Conservation (phyloP, 2,329 filamentous ascomycete species). For the Aureobasidium lini region DNA sequence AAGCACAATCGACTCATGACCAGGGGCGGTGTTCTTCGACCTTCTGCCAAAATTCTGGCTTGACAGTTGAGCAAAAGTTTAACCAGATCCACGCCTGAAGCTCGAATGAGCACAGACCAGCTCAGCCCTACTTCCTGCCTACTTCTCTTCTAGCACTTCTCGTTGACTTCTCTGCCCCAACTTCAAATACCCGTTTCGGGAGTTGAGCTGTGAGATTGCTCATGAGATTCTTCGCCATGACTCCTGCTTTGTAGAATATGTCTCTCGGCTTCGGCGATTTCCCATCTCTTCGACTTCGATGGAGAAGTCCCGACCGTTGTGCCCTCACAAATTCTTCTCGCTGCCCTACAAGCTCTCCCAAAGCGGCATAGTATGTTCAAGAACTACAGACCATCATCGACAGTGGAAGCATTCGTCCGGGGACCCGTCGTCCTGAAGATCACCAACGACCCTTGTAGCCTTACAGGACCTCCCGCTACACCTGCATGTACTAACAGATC, state of each 20-base stretch:
- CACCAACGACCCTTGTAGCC: neutral
- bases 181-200: neutral
- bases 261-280: neutral
- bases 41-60: neutral
- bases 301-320: neutral
- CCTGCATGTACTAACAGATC: neutral
- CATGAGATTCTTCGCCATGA: neutral
- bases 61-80: neutral
- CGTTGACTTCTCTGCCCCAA: slow-evolving; percentile 6
- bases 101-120: neutral
- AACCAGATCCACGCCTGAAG: neutral
- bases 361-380: neutral
- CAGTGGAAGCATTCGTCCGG: neutral
- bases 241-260: neutral
- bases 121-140: neutral
- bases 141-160: neutral
- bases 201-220: neutral
- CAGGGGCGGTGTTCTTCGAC: neutral
- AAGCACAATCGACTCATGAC: neutral
- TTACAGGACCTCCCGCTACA: neutral
- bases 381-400: neutral
- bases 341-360: neutral
- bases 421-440: neutral
- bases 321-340: neutral
- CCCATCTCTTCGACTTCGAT: neutral